Evolutionary conservation across 306 rosid species (phyloP).

Genomic region (Pterocarpus santalinus): DNA sequence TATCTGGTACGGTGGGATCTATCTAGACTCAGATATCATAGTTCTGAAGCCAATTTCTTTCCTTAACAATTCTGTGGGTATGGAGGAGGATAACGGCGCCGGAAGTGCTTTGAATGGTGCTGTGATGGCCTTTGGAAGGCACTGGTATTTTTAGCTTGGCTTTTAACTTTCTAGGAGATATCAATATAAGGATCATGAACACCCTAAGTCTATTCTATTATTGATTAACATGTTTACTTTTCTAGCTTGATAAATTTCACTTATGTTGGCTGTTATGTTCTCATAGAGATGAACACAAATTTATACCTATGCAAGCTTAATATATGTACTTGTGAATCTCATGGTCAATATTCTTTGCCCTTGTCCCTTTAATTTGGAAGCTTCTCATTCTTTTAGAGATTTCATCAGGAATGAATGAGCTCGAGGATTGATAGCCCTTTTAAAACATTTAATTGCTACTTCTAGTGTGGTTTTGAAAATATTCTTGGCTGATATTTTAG

Average conservation of each 20-base stretch:
- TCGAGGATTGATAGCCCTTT: no score
- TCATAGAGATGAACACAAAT: slow-evolving; percentile 4
- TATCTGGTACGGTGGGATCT: slow-evolving; percentile 89
- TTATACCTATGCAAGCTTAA: neutral
- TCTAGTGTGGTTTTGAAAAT: no score
- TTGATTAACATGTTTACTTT: neutral
- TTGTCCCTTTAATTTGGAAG: no score
- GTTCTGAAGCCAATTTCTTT: slow-evolving; percentile 76
- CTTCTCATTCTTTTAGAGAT: no score
- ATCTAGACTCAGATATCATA: slow-evolving; percentile 87
- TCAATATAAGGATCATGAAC: neutral
- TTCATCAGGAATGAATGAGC: no score
- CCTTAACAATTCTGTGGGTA: slow-evolving; percentile 76
- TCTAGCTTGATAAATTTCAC: slow-evolving; percentile 5
- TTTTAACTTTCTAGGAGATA: slow-evolving; percentile 20
- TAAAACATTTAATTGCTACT: no score
- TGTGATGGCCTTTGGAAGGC: slow-evolving; percentile 84
- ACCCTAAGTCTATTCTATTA: neutral
- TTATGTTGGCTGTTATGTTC: neutral
- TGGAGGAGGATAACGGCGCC: slow-evolving; percentile 73
- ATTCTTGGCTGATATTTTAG: no score
- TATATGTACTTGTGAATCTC: neutral
- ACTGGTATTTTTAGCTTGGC: slow-evolving; percentile 63
- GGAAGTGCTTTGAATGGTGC: slow-evolving; percentile 94
- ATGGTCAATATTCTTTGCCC: neutral